phyloP scores from a whole-genome alignment of 2,329 filamentous ascomycete species.

The Pyrenochaeta sp. region DNA sequence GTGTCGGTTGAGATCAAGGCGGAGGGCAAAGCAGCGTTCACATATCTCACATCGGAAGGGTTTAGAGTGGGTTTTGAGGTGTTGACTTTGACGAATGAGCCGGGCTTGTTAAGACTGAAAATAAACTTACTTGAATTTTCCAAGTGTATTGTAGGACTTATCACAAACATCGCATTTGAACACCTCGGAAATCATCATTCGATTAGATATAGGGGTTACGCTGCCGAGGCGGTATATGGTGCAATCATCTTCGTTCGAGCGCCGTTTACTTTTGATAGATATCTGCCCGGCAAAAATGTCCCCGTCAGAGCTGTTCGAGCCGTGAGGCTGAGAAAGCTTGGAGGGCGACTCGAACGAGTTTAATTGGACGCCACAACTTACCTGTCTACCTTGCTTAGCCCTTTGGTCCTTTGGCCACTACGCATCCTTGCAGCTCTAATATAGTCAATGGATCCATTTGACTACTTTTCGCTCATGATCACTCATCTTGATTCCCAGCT shows the following conservation, averaged over 20 bases:
- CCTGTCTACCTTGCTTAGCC: too few relatives aligned
- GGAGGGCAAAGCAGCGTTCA: conserved; percentile 8
- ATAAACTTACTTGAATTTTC: conserved; percentile 8
- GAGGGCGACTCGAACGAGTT: neutral
- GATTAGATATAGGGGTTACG: neutral
- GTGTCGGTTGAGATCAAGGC: conserved; percentile 13
- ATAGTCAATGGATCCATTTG: too few relatives aligned
- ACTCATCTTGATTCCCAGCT: too few relatives aligned
- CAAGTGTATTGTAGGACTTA: neutral
- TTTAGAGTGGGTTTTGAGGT: conserved; percentile 16
- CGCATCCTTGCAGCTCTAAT: too few relatives aligned
- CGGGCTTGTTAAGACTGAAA: neutral
- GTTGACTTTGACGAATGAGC: conserved; percentile 8
- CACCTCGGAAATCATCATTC: neutral
- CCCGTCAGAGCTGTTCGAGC: too few relatives aligned
- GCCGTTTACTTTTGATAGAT: neutral
- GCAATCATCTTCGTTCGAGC: neutral
- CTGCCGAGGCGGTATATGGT: neutral
- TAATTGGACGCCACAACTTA: neutral
- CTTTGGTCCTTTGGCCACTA: too few relatives aligned
- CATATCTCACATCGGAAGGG: conserved; percentile 8
- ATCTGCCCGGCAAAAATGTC: neutral
- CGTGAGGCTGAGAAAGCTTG: neutral
- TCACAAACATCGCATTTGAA: neutral
- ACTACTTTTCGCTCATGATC: too few relatives aligned